Percentiles rank a stretch among this genome's conserved stretches.
These are phyloP conservation scores for Alternaria tenuissima DNA, from an alignment of 2,329 filamentous ascomycete species.

Conservation along the genomic window DNA sequence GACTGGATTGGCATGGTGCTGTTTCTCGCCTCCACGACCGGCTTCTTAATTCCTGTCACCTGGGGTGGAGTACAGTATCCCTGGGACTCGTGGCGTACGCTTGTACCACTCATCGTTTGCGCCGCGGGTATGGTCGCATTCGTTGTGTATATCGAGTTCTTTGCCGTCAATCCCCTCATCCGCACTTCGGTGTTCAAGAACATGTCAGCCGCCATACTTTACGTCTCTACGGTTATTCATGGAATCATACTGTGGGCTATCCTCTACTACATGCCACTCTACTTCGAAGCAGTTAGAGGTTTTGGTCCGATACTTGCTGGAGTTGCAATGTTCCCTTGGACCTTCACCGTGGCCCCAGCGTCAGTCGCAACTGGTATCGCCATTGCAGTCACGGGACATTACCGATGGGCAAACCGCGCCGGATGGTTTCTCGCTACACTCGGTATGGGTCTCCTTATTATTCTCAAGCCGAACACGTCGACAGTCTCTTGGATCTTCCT, in stretches of 20 bases:
- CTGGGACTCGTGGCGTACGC: constrained; percentile 69
- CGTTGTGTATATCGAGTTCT: constrained; percentile 62
- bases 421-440: constrained; percentile 69
- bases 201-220: constrained; percentile 60
- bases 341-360: constrained; percentile 69
- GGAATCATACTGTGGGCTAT: constrained; percentile 59
- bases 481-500: constrained; percentile 67
- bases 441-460: constrained; percentile 64
- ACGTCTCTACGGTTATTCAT: constrained; percentile 64
- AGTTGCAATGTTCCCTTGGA: constrained; percentile 52
- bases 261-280: constrained; percentile 55
- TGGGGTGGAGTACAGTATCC: constrained; percentile 72
- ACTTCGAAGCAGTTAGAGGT: constrained; percentile 53
- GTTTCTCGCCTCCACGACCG: constrained; percentile 67
- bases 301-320: constrained; percentile 51
- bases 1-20: constrained; percentile 70
- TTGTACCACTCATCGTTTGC: constrained; percentile 69
- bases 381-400: constrained; percentile 65
- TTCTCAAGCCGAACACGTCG: constrained; percentile 60
- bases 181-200: constrained; percentile 57
- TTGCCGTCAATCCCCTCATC: constrained; percentile 62
- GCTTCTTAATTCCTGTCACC: constrained; percentile 68
- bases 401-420: constrained; percentile 67
- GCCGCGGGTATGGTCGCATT: constrained; percentile 61
- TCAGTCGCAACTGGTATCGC: constrained; percentile 63